A percentile compares a stretch with the other conserved stretches of the same genome.
Evolutionary conservation across 306 rosid genomes (phyloP).

Genomic region (Trifolium subterraneum): DNA sequence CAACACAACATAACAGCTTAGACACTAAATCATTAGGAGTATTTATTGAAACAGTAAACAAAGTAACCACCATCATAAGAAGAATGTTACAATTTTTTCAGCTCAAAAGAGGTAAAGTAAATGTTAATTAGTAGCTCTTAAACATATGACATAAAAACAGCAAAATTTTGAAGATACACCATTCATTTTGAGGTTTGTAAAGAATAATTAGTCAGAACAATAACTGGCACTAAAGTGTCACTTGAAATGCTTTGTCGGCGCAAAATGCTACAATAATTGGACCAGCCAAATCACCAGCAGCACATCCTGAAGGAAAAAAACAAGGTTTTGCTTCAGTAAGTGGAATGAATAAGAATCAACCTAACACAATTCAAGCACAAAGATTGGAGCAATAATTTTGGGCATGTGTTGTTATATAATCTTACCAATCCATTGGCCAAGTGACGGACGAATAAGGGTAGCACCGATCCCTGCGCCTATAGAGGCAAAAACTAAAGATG

Average conservation of each 20-base stretch:
- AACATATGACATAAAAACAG: slow-evolving; percentile 19
- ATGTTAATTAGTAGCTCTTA: slow-evolving; percentile 9
- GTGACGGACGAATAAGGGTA: slow-evolving; percentile 66
- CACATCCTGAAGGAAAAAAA: slow-evolving; percentile 64
- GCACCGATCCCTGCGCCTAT: slow-evolving; percentile 91
- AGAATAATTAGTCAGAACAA: slow-evolving; percentile 37
- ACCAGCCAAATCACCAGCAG: slow-evolving; percentile 82
- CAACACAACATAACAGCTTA: too few relatives aligned
- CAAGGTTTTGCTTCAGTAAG: not conserved
- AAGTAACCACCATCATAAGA: not conserved
- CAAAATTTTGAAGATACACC: slow-evolving; percentile 25
- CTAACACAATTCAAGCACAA: not conserved
- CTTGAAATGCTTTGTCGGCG: slow-evolving; percentile 48
- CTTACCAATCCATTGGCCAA: slow-evolving; percentile 91
- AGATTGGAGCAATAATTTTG: slow-evolving; percentile 25
- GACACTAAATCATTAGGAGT: not conserved
- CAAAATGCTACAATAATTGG: slow-evolving; percentile 66
- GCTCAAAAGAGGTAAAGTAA: slow-evolving; percentile 8
- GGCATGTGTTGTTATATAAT: not conserved
- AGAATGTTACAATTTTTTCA: slow-evolving; percentile 18
- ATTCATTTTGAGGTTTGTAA: slow-evolving; percentile 33
- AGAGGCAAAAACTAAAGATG: slow-evolving; percentile 80
- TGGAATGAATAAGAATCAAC: slow-evolving; percentile 11
- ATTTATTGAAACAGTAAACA: slow-evolving; percentile 27
- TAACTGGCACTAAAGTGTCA: slow-evolving; percentile 48